These are phyloP conservation scores for Aspergillus sparsus DNA, from an alignment of 495 filamentous ascomycete genomes.

Conservation along the genomic window DNA sequence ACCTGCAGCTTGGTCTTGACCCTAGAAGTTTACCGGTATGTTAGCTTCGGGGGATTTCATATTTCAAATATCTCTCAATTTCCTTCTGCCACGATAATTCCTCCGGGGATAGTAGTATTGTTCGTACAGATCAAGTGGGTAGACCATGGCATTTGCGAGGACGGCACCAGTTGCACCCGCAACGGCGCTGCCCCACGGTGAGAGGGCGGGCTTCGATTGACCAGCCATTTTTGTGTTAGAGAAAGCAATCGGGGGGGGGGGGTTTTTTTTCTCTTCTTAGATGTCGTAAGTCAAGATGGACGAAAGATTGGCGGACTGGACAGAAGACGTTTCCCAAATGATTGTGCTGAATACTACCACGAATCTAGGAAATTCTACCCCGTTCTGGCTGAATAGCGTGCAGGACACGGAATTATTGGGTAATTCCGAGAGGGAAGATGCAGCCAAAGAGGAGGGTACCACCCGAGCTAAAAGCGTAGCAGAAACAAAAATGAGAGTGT, in stretches of 20 bases:
- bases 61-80: not conserved
- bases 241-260: too few species aligned
- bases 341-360: not conserved
- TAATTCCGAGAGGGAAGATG: slow-evolving; percentile 7
- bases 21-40: slow-evolving; percentile 44
- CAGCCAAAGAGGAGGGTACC: slow-evolving; percentile 10
- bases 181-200: slow-evolving; percentile 91
- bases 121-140: slow-evolving; percentile 92
- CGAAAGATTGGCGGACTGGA: not conserved
- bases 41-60: slow-evolving; percentile 15
- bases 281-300: not conserved
- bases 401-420: slow-evolving; percentile 15
- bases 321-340: not conserved
- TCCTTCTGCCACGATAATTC: not conserved
- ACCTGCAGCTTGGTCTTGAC: slow-evolving; percentile 98
- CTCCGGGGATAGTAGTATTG: not conserved
- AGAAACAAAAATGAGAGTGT: slow-evolving; percentile 6
- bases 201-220: slow-evolving; percentile 80
- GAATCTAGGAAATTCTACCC: not conserved
- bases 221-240: slow-evolving; percentile 59
- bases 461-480: not conserved
- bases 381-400: slow-evolving; percentile 16
- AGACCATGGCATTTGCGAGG: slow-evolving; percentile 92
- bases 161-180: slow-evolving; percentile 93
- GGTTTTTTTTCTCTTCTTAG: too few species aligned